phyloP scores from a whole-genome alignment of 768 basidiomycete genomes.

The Agaricus sinodeliciosus region DNA sequence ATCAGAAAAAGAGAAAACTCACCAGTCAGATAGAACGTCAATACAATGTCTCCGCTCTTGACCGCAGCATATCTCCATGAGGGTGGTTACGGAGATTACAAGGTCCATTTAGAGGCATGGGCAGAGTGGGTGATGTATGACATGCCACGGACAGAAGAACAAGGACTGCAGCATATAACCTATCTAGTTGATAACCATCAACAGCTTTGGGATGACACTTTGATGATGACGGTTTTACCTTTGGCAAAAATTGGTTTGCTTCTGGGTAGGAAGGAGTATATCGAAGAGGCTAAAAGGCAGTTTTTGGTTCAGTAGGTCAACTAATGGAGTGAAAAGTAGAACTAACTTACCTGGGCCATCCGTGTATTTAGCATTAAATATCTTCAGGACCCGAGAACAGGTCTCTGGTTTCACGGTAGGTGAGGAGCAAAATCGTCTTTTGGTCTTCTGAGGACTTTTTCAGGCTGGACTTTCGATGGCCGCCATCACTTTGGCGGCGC shows the following conservation, averaged over 20 bases:
- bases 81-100: constrained; percentile 25
- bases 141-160: constrained; percentile 39
- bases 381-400: constrained; percentile 35
- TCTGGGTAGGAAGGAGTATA: constrained; percentile 40
- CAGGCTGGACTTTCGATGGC: constrained; percentile 40
- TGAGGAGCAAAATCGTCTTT: not conserved
- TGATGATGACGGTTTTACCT: constrained; percentile 55
- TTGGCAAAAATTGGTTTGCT: constrained; percentile 49
- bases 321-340: not conserved
- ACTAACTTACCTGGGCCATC: not conserved
- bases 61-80: constrained; percentile 39
- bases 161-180: constrained; percentile 42
- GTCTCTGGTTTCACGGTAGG: constrained; percentile 43
- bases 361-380: constrained; percentile 30
- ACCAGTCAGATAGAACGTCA: constrained; percentile 36
- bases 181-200: constrained; percentile 34
- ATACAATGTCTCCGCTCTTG: constrained; percentile 48
- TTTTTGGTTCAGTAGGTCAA: constrained; percentile 38
- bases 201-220: constrained; percentile 52
- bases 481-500: constrained; percentile 40
- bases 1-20: not conserved
- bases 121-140: constrained; percentile 47
- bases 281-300: constrained; percentile 49
- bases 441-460: not conserved
- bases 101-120: constrained; percentile 38